These are phyloP conservation scores for Acanthamoeba royreba DNA, from an alignment of 208 protist species.

Conservation along the genomic window DNA sequence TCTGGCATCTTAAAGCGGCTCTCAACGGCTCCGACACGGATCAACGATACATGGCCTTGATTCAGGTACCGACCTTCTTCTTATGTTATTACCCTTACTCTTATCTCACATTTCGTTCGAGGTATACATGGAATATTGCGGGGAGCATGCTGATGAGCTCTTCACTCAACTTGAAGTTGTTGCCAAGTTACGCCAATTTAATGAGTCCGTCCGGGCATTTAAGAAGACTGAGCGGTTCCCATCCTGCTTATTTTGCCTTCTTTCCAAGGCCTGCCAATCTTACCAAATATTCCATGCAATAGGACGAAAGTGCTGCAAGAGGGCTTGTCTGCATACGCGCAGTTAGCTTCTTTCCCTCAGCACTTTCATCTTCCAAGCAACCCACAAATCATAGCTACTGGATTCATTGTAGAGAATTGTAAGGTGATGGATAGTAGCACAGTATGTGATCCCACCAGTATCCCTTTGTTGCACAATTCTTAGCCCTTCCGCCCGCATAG, in stretches of 20 bases:
- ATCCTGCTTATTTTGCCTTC: background rate
- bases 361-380: conserved; percentile 39
- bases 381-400: conserved; percentile 51
- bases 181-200: background rate
- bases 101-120: background rate
- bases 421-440: conserved; percentile 56
- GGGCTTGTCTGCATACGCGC: background rate
- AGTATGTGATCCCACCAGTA: conserved; percentile 11
- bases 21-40: conserved; percentile 59
- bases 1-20: conserved; percentile 78
- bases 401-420: conserved; percentile 49
- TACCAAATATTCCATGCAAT: background rate
- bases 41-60: conserved; percentile 54
- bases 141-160: conserved; percentile 21
- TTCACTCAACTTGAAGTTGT: background rate
- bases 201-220: background rate
- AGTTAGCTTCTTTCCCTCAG: background rate
- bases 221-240: background rate
- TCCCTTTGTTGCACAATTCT: too few relatives aligned
- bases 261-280: background rate
- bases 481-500: too few relatives aligned
- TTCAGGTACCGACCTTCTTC: background rate
- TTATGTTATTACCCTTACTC: too few relatives aligned
- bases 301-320: background rate
- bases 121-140: conserved; percentile 59